Evolutionary conservation across 164 flowering plant species (phyloP).

Genomic region (Echeveria elegans): DNA sequence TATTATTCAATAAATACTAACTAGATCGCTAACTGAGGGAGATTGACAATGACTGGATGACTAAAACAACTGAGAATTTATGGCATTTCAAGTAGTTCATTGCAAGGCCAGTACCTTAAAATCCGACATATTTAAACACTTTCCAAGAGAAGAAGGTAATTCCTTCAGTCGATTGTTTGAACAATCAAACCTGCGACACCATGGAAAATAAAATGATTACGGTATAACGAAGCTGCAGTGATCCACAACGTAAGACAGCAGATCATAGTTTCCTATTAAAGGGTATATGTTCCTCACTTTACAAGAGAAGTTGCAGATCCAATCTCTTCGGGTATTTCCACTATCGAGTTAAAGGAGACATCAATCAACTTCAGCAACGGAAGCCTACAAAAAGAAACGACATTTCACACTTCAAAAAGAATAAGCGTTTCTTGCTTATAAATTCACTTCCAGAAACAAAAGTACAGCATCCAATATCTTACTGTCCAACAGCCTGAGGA

Average conservation of each 20-base stretch:
- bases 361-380: slow-evolving; percentile 66
- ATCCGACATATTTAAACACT: slow-evolving; percentile 61
- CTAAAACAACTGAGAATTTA: not conserved
- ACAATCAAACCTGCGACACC: not conserved
- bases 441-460: not conserved
- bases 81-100: too few species aligned
- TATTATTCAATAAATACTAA: not conserved
- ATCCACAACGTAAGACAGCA: not conserved
- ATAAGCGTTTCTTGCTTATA: not conserved
- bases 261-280: not conserved
- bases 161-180: slow-evolving; percentile 56
- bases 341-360: slow-evolving; percentile 59
- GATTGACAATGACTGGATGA: not conserved
- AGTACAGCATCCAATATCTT: slow-evolving; percentile 21
- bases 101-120: slow-evolving; percentile 60
- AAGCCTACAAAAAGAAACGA: slow-evolving; percentile 46
- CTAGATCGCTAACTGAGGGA: not conserved
- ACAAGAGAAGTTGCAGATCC: slow-evolving; percentile 76
- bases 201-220: not conserved
- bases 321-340: slow-evolving; percentile 63
- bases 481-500: slow-evolving; percentile 92
- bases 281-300: slow-evolving; percentile 40
- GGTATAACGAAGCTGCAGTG: not conserved
- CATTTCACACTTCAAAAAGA: not conserved
- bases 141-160: slow-evolving; percentile 73